Evolutionary conservation across 148 eudicot species (phyloP).

Genomic region (Chenopodium berlandieri): DNA sequence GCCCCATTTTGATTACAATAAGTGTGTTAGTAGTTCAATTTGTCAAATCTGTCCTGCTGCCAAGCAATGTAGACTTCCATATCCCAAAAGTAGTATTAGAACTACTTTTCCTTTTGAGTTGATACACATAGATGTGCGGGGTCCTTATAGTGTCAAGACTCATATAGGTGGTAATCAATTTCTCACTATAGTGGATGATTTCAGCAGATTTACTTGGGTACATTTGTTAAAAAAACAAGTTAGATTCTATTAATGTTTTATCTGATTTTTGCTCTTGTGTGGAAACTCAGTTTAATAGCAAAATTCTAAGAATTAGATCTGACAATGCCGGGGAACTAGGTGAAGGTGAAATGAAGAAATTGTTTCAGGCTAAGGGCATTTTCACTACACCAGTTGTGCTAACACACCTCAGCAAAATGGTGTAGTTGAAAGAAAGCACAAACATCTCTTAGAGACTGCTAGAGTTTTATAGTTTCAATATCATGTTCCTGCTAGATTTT

Average conservation of each 20-base stretch:
- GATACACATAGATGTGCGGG: background rate
- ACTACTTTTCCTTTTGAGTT: no score
- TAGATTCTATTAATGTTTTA: background rate
- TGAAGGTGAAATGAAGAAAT: background rate
- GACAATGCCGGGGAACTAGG: background rate
- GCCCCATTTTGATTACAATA: background rate
- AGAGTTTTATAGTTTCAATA: background rate
- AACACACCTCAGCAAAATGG: no score
- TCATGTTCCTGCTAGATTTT: background rate
- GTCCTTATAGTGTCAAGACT: background rate
- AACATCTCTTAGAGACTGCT: no score
- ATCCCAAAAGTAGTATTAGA: background rate
- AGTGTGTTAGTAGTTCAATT: background rate
- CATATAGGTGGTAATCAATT: background rate
- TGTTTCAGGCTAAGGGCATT: background rate
- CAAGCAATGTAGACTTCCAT: background rate
- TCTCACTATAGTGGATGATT: background rate
- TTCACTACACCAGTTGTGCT: background rate
- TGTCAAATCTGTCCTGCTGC: background rate
- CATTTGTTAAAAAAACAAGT: background rate
- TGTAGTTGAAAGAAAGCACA: no score
- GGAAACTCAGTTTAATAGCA: background rate
- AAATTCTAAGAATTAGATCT: background rate
- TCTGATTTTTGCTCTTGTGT: background rate
- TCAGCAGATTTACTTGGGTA: background rate